Evolutionary conservation across 768 basidiomycete genomes (phyloP).

Genomic region (Rhodotorula babjevae): DNA sequence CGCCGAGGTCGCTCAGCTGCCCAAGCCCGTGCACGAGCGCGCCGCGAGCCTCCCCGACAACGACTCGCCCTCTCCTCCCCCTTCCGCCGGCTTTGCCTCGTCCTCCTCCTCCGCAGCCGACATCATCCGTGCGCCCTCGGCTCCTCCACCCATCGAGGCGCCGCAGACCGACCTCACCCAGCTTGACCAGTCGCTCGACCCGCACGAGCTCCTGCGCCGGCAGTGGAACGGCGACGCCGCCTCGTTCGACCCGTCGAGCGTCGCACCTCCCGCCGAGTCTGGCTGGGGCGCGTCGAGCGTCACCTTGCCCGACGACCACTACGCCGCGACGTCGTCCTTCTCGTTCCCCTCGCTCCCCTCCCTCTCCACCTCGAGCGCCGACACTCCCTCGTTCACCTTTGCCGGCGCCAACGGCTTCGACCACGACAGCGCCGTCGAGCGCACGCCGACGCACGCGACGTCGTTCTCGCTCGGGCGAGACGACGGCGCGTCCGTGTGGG

Average conservation of each 20-base stretch:
- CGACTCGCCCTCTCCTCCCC: not conserved
- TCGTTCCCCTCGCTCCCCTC: constrained; percentile 10
- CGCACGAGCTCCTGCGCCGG: constrained; percentile 30
- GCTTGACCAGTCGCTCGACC: constrained; percentile 33
- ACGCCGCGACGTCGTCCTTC: constrained; percentile 5
- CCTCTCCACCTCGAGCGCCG: not conserved
- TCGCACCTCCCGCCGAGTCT: not conserved
- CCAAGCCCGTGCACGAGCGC: constrained; percentile 15
- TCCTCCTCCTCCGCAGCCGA: not conserved
- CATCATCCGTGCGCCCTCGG: constrained; percentile 6
- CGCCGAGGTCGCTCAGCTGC: constrained; percentile 35
- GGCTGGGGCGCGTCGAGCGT: constrained; percentile 18
- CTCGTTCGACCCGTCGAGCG: not conserved
- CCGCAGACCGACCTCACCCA: constrained; percentile 25
- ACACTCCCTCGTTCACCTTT: constrained; percentile 20
- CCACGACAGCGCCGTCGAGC: not conserved
- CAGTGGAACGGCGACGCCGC: constrained; percentile 30
- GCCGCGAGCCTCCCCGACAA: constrained; percentile 7
- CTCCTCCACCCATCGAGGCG: constrained; percentile 5
- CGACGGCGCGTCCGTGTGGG: constrained; percentile 9
- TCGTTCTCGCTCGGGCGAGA: constrained; percentile 19
- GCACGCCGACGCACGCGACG: not conserved
- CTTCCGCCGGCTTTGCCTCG: not conserved
- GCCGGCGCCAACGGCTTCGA: constrained; percentile 25
- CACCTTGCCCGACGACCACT: constrained; percentile 20